A percentile compares a stretch with the other conserved stretches of the same genome.
These are phyloP conservation scores for Leccinum truebloodii DNA, from an alignment of 768 basidiomycete species.

Conservation along the genomic window DNA sequence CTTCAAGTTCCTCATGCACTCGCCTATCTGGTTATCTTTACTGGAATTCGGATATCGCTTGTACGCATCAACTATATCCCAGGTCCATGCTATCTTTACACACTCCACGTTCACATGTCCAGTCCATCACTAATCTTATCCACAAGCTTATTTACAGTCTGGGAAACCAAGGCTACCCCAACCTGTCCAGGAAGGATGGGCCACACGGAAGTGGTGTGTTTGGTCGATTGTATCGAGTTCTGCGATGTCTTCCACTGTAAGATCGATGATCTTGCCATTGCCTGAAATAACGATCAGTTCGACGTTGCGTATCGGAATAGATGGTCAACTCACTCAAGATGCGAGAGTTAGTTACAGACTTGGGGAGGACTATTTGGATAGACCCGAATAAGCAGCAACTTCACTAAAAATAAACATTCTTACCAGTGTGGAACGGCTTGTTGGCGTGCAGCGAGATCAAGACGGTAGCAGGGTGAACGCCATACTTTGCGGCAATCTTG, in stretches of 20 bases:
- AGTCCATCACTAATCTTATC: background rate
- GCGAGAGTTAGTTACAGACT: slow-evolving; percentile 74
- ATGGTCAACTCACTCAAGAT: slow-evolving; percentile 48
- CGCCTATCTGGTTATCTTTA: slow-evolving; percentile 6
- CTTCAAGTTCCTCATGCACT: background rate
- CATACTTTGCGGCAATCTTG: slow-evolving; percentile 62
- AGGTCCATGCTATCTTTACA: slow-evolving; percentile 3
- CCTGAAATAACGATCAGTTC: slow-evolving; percentile 32
- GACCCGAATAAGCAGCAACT: background rate
- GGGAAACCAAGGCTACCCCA: slow-evolving; percentile 64
- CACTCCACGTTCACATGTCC: slow-evolving; percentile 4
- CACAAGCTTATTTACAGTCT: slow-evolving; percentile 42
- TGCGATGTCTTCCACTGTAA: slow-evolving; percentile 59
- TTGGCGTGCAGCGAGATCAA: slow-evolving; percentile 76
- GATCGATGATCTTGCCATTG: slow-evolving; percentile 62
- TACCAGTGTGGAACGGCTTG: slow-evolving; percentile 54
- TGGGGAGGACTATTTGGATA: slow-evolving; percentile 55
- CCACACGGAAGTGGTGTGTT: slow-evolving; percentile 61
- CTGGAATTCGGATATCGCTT: slow-evolving; percentile 1
- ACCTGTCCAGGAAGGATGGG: slow-evolving; percentile 63
- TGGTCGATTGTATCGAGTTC: slow-evolving; percentile 64
- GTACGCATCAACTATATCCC: slow-evolving; percentile 3
- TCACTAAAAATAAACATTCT: background rate
- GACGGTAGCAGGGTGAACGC: slow-evolving; percentile 59
- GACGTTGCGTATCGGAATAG: background rate